Evolutionary conservation across 345 rosid species (phyloP), one percentile per base, ranked within the genome.

Genomic region (Lepidium didymum): DNA sequence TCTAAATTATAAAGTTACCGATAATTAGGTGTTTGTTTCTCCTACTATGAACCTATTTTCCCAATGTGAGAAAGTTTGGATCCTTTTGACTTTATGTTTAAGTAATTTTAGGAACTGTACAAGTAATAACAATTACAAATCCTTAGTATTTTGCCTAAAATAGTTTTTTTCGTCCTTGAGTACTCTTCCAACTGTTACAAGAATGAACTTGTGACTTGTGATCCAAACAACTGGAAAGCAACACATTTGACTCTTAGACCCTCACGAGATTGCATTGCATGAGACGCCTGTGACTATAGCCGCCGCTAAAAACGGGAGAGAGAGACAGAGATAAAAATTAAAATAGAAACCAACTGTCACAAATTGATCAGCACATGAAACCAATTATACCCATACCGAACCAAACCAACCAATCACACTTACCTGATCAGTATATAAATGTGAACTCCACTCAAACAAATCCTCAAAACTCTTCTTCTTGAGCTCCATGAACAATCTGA

Each of bases 151-250:
- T 29, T 7, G 37, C 45, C 74, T 21, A 18, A 33, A 29, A 18
- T 58, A 29, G 15, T 10, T 19, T 14, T 64, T 23, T 6, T 7
- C 1, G 12, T 14, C 44, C 10, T 37, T 21, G n/a, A 21, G 23
- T 68, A 68, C 0, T 56, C 38, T 19, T 23, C 67, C 45, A 70
- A 49, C 54, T 69, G 47, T 33, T 54, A 42, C 50, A 62, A 63
- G 25, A 36, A 11, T 64, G 35, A 57, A 56, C 76, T 57, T 73
- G 70, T 64, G 69, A 72, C 64, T 69, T 69, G 59, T 14, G 18
- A 44, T 21, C 51, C 62, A 50, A 66, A 65, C 72, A 73, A 73
- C 72, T 73, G 77, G 51, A 74, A 74, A 74, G 73, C 50, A 54
- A 52, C 34, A 52, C 14, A 58, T 12, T 42, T 15, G 54, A 49